Conservation (phyloP, 768 basidiomycete species). For the Inosperma sp. region DNA sequence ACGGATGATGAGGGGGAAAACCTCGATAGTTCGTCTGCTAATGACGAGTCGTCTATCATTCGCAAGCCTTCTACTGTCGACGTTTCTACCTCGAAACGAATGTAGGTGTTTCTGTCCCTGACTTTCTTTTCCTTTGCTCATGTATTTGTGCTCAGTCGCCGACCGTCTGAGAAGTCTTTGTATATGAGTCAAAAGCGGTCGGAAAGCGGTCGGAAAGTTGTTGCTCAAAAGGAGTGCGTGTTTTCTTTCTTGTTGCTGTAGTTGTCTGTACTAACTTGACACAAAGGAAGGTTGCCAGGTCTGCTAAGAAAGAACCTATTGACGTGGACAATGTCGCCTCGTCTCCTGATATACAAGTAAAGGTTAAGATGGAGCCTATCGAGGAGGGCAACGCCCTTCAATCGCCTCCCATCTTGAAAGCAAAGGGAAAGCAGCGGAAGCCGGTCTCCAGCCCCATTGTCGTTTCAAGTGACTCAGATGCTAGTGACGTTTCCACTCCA, state of each 20-base stretch:
- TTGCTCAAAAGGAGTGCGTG: background rate
- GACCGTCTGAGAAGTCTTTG: background rate
- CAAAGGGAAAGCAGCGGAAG: background rate
- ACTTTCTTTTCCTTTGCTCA: background rate
- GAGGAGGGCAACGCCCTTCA: background rate
- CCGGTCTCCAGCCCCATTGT: background rate
- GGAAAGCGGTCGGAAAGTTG: background rate
- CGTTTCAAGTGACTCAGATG: background rate
- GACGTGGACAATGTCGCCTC: background rate
- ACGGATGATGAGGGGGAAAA: background rate
- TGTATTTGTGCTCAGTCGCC: background rate
- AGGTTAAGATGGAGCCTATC: background rate
- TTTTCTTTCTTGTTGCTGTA: background rate
- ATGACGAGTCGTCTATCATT: background rate
- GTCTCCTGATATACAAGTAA: background rate
- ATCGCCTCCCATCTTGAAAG: background rate
- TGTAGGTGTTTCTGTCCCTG: background rate
- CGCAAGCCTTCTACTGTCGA: too few relatives aligned
- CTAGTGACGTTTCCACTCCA: background rate
- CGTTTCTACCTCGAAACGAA: background rate
- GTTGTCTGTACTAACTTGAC: background rate
- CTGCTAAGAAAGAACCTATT: background rate
- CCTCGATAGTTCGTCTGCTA: background rate
- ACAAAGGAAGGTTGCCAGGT: background rate
- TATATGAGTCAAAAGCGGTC: background rate